Conservation (phyloP, 192 early-diverging fungal genomes). For the Mortierella claussenii region DNA sequence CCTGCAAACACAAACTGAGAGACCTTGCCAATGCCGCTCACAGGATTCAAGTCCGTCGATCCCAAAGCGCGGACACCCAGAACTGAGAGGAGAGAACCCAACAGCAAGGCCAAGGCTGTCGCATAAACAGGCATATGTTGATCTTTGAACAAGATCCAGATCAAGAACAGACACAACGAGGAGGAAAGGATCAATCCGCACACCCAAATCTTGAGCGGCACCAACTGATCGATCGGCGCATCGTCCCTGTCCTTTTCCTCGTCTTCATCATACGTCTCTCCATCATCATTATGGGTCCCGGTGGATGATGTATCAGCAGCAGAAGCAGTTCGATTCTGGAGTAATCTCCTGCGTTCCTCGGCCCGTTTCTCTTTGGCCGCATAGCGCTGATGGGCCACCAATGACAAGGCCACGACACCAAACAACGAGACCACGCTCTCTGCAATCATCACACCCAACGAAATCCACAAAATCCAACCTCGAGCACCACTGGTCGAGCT, state of each 20-base stretch:
- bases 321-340: background rate
- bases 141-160: slow-evolving; percentile 70
- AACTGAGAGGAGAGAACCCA: slow-evolving; percentile 80
- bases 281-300: background rate
- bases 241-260: slow-evolving; percentile 55
- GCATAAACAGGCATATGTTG: slow-evolving; percentile 70
- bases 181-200: slow-evolving; percentile 73
- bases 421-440: slow-evolving; percentile 73
- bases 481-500: slow-evolving; percentile 76
- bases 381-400: slow-evolving; percentile 56
- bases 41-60: slow-evolving; percentile 86
- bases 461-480: slow-evolving; percentile 87
- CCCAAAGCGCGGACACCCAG: slow-evolving; percentile 86
- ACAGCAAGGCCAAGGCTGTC: slow-evolving; percentile 72
- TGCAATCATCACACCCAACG: slow-evolving; percentile 82
- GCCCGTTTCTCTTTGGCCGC: background rate
- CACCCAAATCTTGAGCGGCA: slow-evolving; percentile 69
- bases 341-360: slow-evolving; percentile 10
- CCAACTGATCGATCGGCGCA: slow-evolving; percentile 64
- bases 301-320: background rate
- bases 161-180: slow-evolving; percentile 67
- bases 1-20: slow-evolving; percentile 87
- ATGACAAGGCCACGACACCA: slow-evolving; percentile 54
- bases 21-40: slow-evolving; percentile 85
- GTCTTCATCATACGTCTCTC: slow-evolving; percentile 21